Evolutionary conservation across 2,329 filamentous ascomycete species (phyloP).

Genomic region (Cercospora sp.): DNA sequence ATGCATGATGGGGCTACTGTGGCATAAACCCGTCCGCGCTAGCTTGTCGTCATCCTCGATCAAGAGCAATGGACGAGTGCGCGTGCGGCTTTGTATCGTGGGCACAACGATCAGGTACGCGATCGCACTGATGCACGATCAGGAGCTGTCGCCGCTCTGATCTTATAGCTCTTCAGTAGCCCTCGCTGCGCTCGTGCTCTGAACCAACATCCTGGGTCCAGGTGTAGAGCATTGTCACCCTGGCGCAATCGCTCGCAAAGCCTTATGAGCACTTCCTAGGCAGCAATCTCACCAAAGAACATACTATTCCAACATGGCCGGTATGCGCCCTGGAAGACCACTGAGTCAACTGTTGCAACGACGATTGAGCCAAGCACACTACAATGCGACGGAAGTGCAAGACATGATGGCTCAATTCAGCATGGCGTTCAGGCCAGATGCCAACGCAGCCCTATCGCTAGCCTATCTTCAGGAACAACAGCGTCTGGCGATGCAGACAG

Average conservation of each 20-base stretch:
- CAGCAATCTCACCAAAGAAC: background rate
- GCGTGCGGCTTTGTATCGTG: slow-evolving; percentile 23
- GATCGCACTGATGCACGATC: slow-evolving; percentile 12
- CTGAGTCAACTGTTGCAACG: slow-evolving; percentile 32
- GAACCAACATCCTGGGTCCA: slow-evolving; percentile 2
- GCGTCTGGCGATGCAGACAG: slow-evolving; percentile 18
- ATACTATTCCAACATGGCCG: slow-evolving; percentile 25
- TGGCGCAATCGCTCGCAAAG: background rate
- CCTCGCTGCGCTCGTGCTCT: background rate
- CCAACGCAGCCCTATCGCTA: slow-evolving; percentile 21
- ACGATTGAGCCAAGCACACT: slow-evolving; percentile 31
- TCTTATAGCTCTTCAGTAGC: slow-evolving; percentile 1
- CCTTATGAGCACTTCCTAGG: background rate
- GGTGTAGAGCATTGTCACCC: background rate
- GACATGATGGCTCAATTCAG: slow-evolving; percentile 35
- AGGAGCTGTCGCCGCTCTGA: slow-evolving; percentile 21
- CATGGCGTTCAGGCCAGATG: slow-evolving; percentile 33
- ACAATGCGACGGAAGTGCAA: slow-evolving; percentile 30
- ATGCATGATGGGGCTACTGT: slow-evolving; percentile 23
- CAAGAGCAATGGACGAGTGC: slow-evolving; percentile 16
- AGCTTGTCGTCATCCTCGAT: slow-evolving; percentile 30
- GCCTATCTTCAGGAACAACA: slow-evolving; percentile 27
- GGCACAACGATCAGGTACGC: slow-evolving; percentile 18
- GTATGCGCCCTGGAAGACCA: slow-evolving; percentile 20
- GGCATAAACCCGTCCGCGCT: slow-evolving; percentile 25